Evolutionary conservation across 2,329 filamentous ascomycete species (phyloP).

Genomic region (Penicillium sumatraense): DNA sequence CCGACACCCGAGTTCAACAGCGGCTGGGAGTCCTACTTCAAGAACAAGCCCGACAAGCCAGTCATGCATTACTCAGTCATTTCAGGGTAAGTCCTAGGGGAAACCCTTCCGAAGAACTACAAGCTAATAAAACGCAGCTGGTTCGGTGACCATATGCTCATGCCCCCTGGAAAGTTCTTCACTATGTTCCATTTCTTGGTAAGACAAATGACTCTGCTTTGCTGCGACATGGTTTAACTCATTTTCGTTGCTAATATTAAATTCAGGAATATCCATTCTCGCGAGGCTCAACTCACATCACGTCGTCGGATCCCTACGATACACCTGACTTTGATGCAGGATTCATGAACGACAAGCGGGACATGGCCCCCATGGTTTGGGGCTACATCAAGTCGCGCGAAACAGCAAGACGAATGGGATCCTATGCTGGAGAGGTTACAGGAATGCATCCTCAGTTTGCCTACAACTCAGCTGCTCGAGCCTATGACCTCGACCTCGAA

Average conservation of each 20-base stretch:
- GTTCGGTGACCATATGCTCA: slow-evolving; percentile 58
- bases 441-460: slow-evolving; percentile 71
- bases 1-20: slow-evolving; percentile 70
- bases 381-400: slow-evolving; percentile 82
- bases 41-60: slow-evolving; percentile 82
- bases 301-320: slow-evolving; percentile 73
- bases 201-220: no score
- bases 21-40: slow-evolving; percentile 82
- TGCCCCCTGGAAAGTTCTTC: slow-evolving; percentile 79
- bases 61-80: slow-evolving; percentile 86
- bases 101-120: no score
- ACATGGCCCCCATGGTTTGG: slow-evolving; percentile 86
- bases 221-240: no score
- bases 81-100: slow-evolving; percentile 52
- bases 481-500: slow-evolving; percentile 73
- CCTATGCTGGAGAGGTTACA: slow-evolving; percentile 75
- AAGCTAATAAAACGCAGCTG: slow-evolving; percentile 33
- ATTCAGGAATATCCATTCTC: slow-evolving; percentile 71
- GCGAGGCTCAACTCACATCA: slow-evolving; percentile 72
- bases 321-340: slow-evolving; percentile 77
- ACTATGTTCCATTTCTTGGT: slow-evolving; percentile 79
- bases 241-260: neutral
- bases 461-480: slow-evolving; percentile 70
- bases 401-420: slow-evolving; percentile 76
- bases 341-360: slow-evolving; percentile 84